These are phyloP conservation scores for Suillus fuscotomentosus DNA, from an alignment of 768 basidiomycete genomes.

Conservation along the genomic window DNA sequence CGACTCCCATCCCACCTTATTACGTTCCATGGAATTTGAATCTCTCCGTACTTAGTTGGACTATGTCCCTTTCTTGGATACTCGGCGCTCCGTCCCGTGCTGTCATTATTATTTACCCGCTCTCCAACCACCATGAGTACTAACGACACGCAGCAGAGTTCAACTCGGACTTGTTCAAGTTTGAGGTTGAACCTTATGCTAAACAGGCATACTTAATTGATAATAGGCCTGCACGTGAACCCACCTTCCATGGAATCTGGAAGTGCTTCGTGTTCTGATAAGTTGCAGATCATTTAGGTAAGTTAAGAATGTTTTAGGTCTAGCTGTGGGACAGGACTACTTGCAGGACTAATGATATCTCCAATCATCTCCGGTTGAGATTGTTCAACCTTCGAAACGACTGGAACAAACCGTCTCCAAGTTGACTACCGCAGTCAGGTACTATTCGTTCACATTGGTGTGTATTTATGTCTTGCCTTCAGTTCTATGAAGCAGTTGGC, in stretches of 20 bases:
- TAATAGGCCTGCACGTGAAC: background rate
- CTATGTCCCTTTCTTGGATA: background rate
- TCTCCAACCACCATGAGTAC: background rate
- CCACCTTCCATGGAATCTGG: background rate
- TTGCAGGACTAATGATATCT: background rate
- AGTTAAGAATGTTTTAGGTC: background rate
- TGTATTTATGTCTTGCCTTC: background rate
- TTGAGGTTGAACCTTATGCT: background rate
- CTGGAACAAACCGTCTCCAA: background rate
- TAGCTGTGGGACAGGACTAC: background rate
- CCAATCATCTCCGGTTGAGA: background rate
- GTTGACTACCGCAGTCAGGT: background rate
- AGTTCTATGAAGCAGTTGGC: background rate
- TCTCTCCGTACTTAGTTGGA: background rate
- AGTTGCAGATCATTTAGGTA: background rate
- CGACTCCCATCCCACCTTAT: background rate
- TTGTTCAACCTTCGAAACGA: background rate
- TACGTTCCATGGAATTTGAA: background rate
- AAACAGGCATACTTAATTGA: background rate
- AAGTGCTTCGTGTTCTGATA: background rate
- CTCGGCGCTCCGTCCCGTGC: conserved; percentile 2
- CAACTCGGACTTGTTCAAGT: no score
- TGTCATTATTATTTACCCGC: background rate
- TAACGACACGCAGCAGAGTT: background rate
- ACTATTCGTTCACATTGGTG: background rate